These are phyloP conservation scores for Secale cereale DNA, from an alignment of 176 grass and related monocot genomes.

Conservation along the genomic window DNA sequence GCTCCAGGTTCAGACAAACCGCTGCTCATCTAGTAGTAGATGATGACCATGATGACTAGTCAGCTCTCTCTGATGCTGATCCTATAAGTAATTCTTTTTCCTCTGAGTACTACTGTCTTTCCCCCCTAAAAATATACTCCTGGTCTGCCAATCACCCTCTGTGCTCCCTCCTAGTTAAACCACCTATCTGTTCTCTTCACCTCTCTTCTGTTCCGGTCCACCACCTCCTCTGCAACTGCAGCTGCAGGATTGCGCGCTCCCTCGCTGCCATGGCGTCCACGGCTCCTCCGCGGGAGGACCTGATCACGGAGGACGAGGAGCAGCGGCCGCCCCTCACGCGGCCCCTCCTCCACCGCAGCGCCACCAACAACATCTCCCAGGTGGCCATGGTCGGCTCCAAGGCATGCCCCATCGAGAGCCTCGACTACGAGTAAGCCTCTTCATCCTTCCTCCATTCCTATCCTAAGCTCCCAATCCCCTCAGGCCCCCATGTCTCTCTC, in stretches of 20 bases:
- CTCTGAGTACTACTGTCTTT: no score
- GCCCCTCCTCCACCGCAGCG: conserved; percentile 53
- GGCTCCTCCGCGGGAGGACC: conserved; percentile 22
- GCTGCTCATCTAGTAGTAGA: no score
- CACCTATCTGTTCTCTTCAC: not conserved
- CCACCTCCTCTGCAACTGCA: not conserved
- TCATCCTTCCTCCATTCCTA: not conserved
- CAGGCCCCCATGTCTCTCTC: not conserved
- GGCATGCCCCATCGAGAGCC: conserved; percentile 88
- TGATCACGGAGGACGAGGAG: conserved; percentile 26
- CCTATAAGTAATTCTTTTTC: no score
- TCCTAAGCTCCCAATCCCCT: no score
- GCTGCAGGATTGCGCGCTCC: not conserved
- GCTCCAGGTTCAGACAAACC: no score
- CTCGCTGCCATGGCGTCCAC: conserved; percentile 18
- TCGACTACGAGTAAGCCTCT: conserved; percentile 77
- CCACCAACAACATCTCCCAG: conserved; percentile 78
- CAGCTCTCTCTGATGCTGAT: no score
- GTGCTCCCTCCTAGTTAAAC: not conserved
- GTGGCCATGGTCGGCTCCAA: conserved; percentile 97
- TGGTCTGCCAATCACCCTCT: no score
- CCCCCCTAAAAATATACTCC: no score
- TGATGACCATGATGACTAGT: no score
- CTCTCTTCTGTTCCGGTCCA: not conserved
- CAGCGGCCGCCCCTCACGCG: conserved; percentile 15